These are phyloP conservation scores for Helianthus tuberosus DNA, from an alignment of 129 eudicot species.

Conservation along the genomic window DNA sequence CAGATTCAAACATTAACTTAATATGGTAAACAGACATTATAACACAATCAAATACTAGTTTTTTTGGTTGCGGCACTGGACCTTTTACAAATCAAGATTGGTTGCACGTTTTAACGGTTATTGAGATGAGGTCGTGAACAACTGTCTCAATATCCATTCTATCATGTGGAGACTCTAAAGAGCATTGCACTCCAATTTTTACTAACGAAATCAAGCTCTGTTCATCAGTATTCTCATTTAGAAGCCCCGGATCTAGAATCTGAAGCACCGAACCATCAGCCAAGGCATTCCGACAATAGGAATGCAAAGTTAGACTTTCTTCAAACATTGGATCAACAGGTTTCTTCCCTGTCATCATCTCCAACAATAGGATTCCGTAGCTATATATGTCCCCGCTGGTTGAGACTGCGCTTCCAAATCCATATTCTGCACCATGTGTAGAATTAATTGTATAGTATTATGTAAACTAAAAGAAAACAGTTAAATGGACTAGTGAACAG, in stretches of 20 bases:
- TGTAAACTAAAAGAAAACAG: not conserved
- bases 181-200: slow-evolving; percentile 4
- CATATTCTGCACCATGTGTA: slow-evolving; percentile 30
- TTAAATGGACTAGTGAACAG: not conserved
- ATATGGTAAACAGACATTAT: too few relatives aligned
- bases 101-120: not conserved
- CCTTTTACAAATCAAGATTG: not conserved
- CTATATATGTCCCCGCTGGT: slow-evolving; percentile 37
- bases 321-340: slow-evolving; percentile 31
- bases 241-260: slow-evolving; percentile 25
- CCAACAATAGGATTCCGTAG: slow-evolving; percentile 34
- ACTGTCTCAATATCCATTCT: slow-evolving; percentile 4
- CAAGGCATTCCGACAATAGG: slow-evolving; percentile 20
- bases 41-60: too few relatives aligned
- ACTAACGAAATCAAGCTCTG: not conserved
- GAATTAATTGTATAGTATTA: not conserved
- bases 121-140: slow-evolving; percentile 2
- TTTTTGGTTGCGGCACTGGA: not conserved
- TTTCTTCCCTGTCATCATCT: slow-evolving; percentile 32
- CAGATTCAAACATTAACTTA: too few relatives aligned
- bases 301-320: slow-evolving; percentile 24
- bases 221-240: not conserved
- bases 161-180: slow-evolving; percentile 6
- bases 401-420: slow-evolving; percentile 33
- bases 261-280: slow-evolving; percentile 10